These are phyloP conservation scores for Scedosporium apiospermum DNA, from an alignment of 2,329 filamentous ascomycete genomes.

Conservation along the genomic window DNA sequence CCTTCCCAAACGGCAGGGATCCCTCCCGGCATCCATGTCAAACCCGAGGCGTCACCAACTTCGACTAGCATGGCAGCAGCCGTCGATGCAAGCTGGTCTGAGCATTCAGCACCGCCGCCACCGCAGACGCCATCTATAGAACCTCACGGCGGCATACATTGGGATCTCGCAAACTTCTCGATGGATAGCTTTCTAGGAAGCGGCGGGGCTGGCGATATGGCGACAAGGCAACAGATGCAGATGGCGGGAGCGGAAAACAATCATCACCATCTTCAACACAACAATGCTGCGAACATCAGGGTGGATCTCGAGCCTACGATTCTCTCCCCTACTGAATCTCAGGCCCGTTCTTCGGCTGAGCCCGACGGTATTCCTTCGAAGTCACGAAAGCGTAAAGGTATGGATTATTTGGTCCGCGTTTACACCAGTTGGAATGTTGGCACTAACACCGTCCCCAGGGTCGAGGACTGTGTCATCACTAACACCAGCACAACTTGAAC, in stretches of 20 bases:
- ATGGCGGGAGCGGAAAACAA: not conserved
- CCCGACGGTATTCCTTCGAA: slow-evolving; percentile 20
- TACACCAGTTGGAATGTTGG: not conserved
- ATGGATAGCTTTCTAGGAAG: not conserved
- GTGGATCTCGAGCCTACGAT: not conserved
- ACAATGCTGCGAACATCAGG: not conserved
- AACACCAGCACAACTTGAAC: slow-evolving; percentile 77
- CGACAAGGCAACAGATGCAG: not conserved
- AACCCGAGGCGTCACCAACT: not conserved
- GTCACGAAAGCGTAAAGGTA: slow-evolving; percentile 37
- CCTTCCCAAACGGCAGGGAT: not conserved
- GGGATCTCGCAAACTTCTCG: not conserved
- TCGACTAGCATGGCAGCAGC: not conserved
- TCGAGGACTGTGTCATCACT: slow-evolving; percentile 77
- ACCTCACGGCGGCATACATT: not conserved
- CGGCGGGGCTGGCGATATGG: not conserved
- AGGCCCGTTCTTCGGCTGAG: slow-evolving; percentile 32
- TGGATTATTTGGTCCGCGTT: not conserved
- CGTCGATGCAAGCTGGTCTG: not conserved
- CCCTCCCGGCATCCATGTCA: not conserved
- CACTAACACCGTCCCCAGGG: slow-evolving; percentile 22
- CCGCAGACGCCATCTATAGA: not conserved
- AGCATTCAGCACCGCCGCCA: not conserved
- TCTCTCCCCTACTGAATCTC: slow-evolving; percentile 21
- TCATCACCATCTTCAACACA: not conserved